These are phyloP conservation scores for Colletotrichum agaves DNA, from an alignment of 2,329 filamentous ascomycete genomes.

Conservation along the genomic window DNA sequence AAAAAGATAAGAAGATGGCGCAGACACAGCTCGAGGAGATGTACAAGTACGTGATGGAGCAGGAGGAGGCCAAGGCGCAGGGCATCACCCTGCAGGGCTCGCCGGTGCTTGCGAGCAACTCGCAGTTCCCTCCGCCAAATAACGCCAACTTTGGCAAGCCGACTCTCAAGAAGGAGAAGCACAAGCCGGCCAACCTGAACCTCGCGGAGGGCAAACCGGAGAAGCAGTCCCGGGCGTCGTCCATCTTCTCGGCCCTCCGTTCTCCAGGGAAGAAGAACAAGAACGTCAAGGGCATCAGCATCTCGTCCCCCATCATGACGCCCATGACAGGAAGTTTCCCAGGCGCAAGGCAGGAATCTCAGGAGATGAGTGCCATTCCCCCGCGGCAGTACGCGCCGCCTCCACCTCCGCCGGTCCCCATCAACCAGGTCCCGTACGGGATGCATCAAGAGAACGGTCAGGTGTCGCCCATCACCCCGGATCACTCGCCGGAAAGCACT, in stretches of 20 bases:
- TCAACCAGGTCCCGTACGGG: conserved; percentile 54
- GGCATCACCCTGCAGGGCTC: conserved; percentile 61
- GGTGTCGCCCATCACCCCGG: conserved; percentile 58
- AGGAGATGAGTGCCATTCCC: conserved; percentile 68
- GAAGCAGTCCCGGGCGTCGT: conserved; percentile 66
- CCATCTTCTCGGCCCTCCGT: conserved; percentile 69
- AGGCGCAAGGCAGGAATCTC: conserved; percentile 54
- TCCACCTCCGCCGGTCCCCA: conserved; percentile 66
- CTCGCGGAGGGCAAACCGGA: conserved; percentile 56
- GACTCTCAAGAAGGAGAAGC: conserved; percentile 56
- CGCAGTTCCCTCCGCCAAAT: conserved; percentile 42
- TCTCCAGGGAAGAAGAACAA: conserved; percentile 66
- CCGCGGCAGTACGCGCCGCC: conserved; percentile 68
- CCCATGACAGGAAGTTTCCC: conserved; percentile 70
- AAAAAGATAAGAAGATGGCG: conserved; percentile 77
- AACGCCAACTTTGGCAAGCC: conserved; percentile 45
- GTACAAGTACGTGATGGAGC: conserved; percentile 92
- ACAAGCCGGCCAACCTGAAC: conserved; percentile 63
- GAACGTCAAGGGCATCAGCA: conserved; percentile 63
- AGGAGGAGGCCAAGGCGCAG: conserved; percentile 76
- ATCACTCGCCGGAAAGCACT: conserved; percentile 58
- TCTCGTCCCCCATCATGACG: conserved; percentile 74
- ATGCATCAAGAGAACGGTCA: conserved; percentile 44
- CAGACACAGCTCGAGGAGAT: conserved; percentile 88
- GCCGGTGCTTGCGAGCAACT: conserved; percentile 47